Evolutionary conservation across 225 moss, liverwort and hornwort species (phyloP), one percentile per base, ranked within the genome.

Genomic region (Neckera pumila): DNA sequence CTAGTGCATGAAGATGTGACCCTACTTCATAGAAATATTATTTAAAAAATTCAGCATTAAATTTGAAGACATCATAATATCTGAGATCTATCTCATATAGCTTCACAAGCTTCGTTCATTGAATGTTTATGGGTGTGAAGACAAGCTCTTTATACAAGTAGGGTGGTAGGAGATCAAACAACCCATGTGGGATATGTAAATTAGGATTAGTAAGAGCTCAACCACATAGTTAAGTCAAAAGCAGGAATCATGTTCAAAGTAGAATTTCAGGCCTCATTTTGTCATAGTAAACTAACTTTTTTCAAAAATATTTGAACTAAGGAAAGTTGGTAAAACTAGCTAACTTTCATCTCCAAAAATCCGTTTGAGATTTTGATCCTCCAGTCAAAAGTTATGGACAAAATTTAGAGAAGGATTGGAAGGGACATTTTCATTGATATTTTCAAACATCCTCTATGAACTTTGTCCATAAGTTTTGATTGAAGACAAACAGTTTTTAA

Each of bases 331-430:
- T 0, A 26, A 25, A 40, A 4, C 4, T 25, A 25, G 4, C 3
- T 14, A 40, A 3, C 1, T 40, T 70, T 70, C 14, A 70, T 14
- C 6, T 26, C 1, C 14, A 4, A 25, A 19, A 70, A 14, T 3
- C 8, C 4, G 0, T n/a, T 40, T 40, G 8, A 8, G 4, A 1
- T 70, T 70, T 25, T 0, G 3, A 25, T 0, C 2, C 14, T 70
- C 4, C 8, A 25, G 25, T 40, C 8, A 25, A 70, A 70, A 25
- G 4, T 70, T 25, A 40, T 70, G 8, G 8, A 70, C 8, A 8
- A 70, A 70, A 1, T 40, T 70, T 0, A 14, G 0, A 26, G 14
- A 40, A 2, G 25, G 5, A 2, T 40, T 40, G 3, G 8, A 40
- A 40, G 14, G 25, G 25, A 23, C 3, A 40, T 38, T 8, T 8